Percentiles rank a stretch among this genome's conserved stretches.
phyloP scores from a whole-genome alignment of 2,329 filamentous ascomycete species.

The Monosporascus cannonballus region DNA sequence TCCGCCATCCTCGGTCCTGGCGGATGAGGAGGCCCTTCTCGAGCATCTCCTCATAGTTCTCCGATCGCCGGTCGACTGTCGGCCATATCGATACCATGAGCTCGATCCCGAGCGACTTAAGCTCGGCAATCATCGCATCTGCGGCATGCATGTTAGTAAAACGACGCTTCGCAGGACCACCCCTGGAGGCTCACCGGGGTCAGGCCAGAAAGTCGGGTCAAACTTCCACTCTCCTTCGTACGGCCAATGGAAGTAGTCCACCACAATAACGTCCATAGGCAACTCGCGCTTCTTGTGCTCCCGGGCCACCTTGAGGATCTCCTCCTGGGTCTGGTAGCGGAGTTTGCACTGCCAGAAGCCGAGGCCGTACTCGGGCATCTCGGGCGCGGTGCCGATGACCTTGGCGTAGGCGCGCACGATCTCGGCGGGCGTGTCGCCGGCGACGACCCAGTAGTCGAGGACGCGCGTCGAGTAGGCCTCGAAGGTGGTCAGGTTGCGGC shows the following conservation, averaged over 20 bases:
- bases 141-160: background rate
- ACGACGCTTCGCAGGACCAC: too few species aligned
- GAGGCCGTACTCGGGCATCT: slow-evolving; percentile 63
- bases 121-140: slow-evolving; percentile 58
- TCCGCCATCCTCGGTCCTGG: slow-evolving; percentile 51
- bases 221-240: slow-evolving; percentile 64
- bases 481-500: slow-evolving; percentile 54
- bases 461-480: slow-evolving; percentile 50
- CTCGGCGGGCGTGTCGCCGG: slow-evolving; percentile 45
- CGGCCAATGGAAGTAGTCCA: slow-evolving; percentile 65
- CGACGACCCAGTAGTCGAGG: slow-evolving; percentile 59
- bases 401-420: slow-evolving; percentile 51
- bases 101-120: slow-evolving; percentile 52
- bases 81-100: slow-evolving; percentile 68
- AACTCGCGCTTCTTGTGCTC: slow-evolving; percentile 51
- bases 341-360: slow-evolving; percentile 65
- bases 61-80: slow-evolving; percentile 52
- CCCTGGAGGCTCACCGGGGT: slow-evolving; percentile 40
- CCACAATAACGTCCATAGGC: slow-evolving; percentile 59
- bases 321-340: slow-evolving; percentile 60
- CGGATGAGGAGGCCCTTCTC: slow-evolving; percentile 55
- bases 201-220: slow-evolving; percentile 57
- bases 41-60: slow-evolving; percentile 58
- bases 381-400: slow-evolving; percentile 52
- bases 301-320: slow-evolving; percentile 52